A percentile compares a stretch with the other conserved stretches of the same genome.
Evolutionary conservation across 768 basidiomycete genomes (phyloP).

Genomic region (Russula sp.): DNA sequence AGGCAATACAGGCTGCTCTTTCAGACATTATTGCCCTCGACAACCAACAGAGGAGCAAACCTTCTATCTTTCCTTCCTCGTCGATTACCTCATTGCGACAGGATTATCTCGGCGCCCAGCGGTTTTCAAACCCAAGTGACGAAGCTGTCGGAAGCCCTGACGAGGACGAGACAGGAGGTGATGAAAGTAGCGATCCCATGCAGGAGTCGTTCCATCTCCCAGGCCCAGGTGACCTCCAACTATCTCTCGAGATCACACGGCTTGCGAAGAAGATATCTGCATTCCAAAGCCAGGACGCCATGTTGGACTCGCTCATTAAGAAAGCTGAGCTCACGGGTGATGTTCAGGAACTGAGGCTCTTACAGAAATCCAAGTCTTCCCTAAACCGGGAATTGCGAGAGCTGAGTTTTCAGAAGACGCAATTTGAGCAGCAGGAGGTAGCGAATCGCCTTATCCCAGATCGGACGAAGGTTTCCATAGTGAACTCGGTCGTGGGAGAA

Average conservation of each 20-base stretch:
- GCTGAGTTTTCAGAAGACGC: conserved; percentile 82
- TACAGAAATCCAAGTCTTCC: conserved; percentile 77
- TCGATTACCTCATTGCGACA: conserved; percentile 9
- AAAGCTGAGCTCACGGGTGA: conserved; percentile 95
- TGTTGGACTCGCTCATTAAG: conserved; percentile 84
- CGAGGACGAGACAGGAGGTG: conserved; percentile 42
- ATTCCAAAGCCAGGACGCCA: conserved; percentile 74
- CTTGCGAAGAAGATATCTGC: conserved; percentile 72
- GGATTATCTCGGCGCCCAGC: conserved; percentile 1
- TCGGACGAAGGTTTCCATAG: conserved; percentile 80
- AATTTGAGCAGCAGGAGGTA: conserved; percentile 93
- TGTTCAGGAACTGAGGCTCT: conserved; percentile 76
- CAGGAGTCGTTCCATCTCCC: conserved; percentile 68
- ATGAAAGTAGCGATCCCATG: conserved; percentile 42
- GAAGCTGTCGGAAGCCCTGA: conserved; percentile 47
- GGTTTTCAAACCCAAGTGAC: neutral
- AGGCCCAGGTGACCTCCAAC: conserved; percentile 84
- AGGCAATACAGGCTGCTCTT: conserved; percentile 93
- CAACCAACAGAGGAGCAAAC: conserved; percentile 43
- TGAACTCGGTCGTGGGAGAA: conserved; percentile 76
- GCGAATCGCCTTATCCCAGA: conserved; percentile 84
- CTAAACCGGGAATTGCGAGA: conserved; percentile 82
- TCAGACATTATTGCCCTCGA: conserved; percentile 94
- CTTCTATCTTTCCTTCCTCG: conserved; percentile 5
- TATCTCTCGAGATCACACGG: conserved; percentile 81